Evolutionary conservation across 306 rosid genomes (phyloP).

Genomic region (Vigna angularis): DNA sequence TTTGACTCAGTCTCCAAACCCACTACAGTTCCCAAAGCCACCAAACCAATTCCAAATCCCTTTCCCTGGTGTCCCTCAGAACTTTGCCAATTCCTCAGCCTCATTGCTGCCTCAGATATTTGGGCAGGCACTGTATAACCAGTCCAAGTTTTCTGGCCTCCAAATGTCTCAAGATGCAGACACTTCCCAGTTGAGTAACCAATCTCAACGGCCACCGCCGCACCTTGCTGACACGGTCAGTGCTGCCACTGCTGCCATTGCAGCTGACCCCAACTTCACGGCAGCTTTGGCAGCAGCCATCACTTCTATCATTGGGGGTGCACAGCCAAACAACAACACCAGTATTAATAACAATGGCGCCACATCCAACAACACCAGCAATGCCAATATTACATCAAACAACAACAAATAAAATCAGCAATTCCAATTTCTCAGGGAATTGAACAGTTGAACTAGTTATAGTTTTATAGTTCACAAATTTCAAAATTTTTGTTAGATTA

Average conservation of each 20-base stretch:
- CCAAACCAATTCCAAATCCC: conserved; percentile 61
- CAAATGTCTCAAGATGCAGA: conserved; percentile 71
- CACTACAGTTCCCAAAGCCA: conserved; percentile 59
- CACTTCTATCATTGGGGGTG: conserved; percentile 66
- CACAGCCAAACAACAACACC: conserved; percentile 45
- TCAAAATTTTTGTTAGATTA: not conserved
- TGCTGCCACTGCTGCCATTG: conserved; percentile 74
- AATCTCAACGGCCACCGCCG: conserved; percentile 40
- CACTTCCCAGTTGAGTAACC: conserved; percentile 40
- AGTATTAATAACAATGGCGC: conserved; percentile 38
- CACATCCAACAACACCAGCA: conserved; percentile 25
- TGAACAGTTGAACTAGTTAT: conserved; percentile 39
- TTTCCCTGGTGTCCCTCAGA: conserved; percentile 49
- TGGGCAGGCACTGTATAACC: conserved; percentile 68
- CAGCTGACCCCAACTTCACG: conserved; percentile 78
- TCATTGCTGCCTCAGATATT: conserved; percentile 71
- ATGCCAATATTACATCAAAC: conserved; percentile 45
- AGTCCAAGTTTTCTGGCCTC: conserved; percentile 82
- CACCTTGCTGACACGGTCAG: conserved; percentile 54
- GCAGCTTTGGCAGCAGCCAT: conserved; percentile 79
- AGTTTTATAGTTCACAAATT: conserved; percentile 1
- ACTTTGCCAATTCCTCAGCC: conserved; percentile 42
- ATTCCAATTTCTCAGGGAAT: conserved; percentile 42
- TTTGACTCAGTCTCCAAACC: conserved; percentile 74
- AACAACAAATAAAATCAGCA: conserved; percentile 49